These are phyloP conservation scores for Botrytis elliptica DNA, from an alignment of 2,329 filamentous ascomycete genomes.

Conservation along the genomic window DNA sequence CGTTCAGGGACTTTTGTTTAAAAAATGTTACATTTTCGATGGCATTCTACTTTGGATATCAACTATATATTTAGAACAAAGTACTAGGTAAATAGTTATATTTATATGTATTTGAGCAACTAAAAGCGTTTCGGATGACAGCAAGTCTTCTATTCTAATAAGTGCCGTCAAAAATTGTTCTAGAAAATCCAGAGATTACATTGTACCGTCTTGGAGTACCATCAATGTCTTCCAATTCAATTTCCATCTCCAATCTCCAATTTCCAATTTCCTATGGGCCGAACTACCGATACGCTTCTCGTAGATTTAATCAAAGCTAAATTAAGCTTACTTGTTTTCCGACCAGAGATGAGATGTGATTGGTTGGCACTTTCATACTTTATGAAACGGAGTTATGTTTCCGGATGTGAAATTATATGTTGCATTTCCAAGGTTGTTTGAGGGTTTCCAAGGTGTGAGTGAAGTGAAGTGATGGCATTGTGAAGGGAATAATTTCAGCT, in stretches of 20 bases:
- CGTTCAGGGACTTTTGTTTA: not conserved
- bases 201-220: not conserved
- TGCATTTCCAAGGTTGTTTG: not conserved
- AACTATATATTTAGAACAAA: not conserved
- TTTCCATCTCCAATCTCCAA: not conserved
- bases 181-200: slow-evolving; percentile 1
- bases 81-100: not conserved
- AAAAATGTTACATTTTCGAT: not conserved
- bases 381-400: not conserved
- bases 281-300: not conserved
- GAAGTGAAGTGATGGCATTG: not conserved
- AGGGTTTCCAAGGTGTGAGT: not conserved
- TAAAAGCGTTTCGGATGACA: not conserved
- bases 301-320: not conserved
- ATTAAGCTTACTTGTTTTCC: not conserved
- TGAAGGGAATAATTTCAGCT: not conserved
- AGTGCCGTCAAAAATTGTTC: not conserved
- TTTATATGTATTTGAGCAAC: not conserved
- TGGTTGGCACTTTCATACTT: not conserved
- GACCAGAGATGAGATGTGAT: not conserved
- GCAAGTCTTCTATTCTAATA: not conserved
- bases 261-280: not conserved
- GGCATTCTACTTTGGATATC: not conserved
- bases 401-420: not conserved
- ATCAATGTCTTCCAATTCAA: not conserved